These are phyloP conservation scores for Cercophora newfieldiana DNA, from an alignment of 495 filamentous ascomycete genomes.

Conservation along the genomic window DNA sequence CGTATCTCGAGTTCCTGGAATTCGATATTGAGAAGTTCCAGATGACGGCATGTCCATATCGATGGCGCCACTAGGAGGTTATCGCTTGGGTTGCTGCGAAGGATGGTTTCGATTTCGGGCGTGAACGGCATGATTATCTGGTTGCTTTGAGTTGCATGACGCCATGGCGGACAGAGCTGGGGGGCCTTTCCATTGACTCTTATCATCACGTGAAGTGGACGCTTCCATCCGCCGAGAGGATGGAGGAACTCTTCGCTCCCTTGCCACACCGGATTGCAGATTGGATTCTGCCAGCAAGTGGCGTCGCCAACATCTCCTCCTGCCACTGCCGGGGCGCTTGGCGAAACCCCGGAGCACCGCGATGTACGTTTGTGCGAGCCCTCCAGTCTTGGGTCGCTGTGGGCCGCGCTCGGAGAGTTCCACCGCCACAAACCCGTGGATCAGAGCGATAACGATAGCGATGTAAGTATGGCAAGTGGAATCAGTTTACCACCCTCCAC, in stretches of 20 bases:
- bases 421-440: slow-evolving; percentile 3
- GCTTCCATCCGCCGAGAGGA: slow-evolving; percentile 5
- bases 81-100: slow-evolving; percentile 9
- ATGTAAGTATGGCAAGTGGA: slow-evolving; percentile 6
- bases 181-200: neutral
- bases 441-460: slow-evolving; percentile 4
- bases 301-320: slow-evolving; percentile 8
- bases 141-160: neutral
- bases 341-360: slow-evolving; percentile 10
- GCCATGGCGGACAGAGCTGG: neutral
- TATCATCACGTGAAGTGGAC: slow-evolving; percentile 1
- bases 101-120: slow-evolving; percentile 9
- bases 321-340: slow-evolving; percentile 8
- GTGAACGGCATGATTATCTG: slow-evolving; percentile 10
- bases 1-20: slow-evolving; percentile 2
- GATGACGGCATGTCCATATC: slow-evolving; percentile 7
- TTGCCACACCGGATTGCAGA: slow-evolving; percentile 6
- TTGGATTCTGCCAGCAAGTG: slow-evolving; percentile 13
- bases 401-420: slow-evolving; percentile 7
- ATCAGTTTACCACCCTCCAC: slow-evolving; percentile 8
- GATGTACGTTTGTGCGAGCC: slow-evolving; percentile 5
- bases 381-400: slow-evolving; percentile 10
- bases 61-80: slow-evolving; percentile 4
- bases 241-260: slow-evolving; percentile 8
- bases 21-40: slow-evolving; percentile 14